Evolutionary conservation across 139 green algal species (phyloP), one percentile per base, ranked within the genome.

Genomic region (Volvox reticuliferus): DNA sequence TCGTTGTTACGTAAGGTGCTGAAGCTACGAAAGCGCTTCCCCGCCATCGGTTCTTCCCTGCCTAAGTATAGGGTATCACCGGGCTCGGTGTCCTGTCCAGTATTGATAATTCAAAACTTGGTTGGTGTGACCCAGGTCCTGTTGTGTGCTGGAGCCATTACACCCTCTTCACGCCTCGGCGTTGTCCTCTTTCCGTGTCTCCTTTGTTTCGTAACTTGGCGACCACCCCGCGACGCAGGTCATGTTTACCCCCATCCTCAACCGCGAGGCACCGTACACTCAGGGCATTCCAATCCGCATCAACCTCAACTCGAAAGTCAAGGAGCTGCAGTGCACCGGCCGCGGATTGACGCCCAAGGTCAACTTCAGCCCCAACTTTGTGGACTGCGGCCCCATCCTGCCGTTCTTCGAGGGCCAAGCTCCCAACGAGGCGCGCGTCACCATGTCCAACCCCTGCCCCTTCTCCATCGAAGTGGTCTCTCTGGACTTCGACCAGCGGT

Each of bases 401-500:
- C 97, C 96, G 26, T 84, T 44, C 28, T 93, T 91, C 37, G 92
- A 94, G n/a, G 91, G 87, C 26, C 92, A 95, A 81, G 32, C 73
- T 69, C 94, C 94, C 28, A 93, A 92, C 26, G 87, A 96, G 92
- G 90, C 87, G 0, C 79, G 71, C 16, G 79, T 95, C 50, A 79
- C 79, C 62, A 89, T 98, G 68, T 37, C 75, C 81, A 98, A 98
- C 92, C 87, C 93, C n/a, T 94, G 91, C 67, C 78, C 94, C 88
- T 86, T 91, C 73, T 84, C 91, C 28, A 78, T 95, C 2, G 94
- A 98, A 93, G 95, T 98, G 63, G 93, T 96, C n/a, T 95, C 85
- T 6, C 87, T 97, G 86, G 96, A 98, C 91, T 93, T 97, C 33
- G 97, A 98, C 90, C 6, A 55, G 30, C 94, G 94, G 91, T 97